Base-by-base conservation (phyloP, 495 filamentous ascomycete genomes). In the Neurospora sp. region DNA sequence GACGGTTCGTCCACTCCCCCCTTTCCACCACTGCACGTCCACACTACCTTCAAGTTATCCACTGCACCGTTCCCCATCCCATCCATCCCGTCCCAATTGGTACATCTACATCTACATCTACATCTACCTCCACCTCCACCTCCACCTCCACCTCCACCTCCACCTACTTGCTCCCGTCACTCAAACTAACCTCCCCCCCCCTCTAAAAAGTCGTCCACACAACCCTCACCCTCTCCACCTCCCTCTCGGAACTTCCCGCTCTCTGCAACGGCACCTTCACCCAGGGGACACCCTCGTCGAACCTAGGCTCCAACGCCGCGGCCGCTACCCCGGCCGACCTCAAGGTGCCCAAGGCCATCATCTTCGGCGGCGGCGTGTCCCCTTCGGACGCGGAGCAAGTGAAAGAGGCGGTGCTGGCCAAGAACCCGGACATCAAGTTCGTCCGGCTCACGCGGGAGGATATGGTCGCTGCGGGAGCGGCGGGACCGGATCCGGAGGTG, bases 121-220 rank as follows among this genome's bases (percentile, higher is more conserved):
- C n/a, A n/a, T n/a, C n/a, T n/a, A n/a, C n/a, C n/a, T n/a, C n/a
- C n/a, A n/a, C n/a, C n/a, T n/a, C n/a, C n/a, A n/a, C n/a, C n/a
- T n/a, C n/a, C n/a, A n/a, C n/a, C n/a, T n/a, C n/a, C n/a, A n/a
- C n/a, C n/a, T n/a, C n/a, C n/a, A n/a, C n/a, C n/a, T n/a, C n/a
- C n/a, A n/a, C n/a, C n/a, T n/a, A n/a, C n/a, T n/a, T n/a, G n/a
- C n/a, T n/a, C n/a, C n/a, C n/a, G n/a, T n/a, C n/a, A n/a, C n/a
- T n/a, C n/a, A n/a, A n/a, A n/a, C n/a, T n/a, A n/a, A n/a, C n/a
- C n/a, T n/a, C n/a, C n/a, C n/a, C n/a, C n/a, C n/a, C n/a, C n/a
- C n/a, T n/a, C n/a, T n/a, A n/a, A n/a, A n/a, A n/a, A n/a, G 79
- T 79, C 41, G 76, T 76, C 44, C 79, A 81, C 77, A 75, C 74